phyloP scores from a whole-genome alignment of 352 stramenopile species.

The Phytophthora ramorum region DNA sequence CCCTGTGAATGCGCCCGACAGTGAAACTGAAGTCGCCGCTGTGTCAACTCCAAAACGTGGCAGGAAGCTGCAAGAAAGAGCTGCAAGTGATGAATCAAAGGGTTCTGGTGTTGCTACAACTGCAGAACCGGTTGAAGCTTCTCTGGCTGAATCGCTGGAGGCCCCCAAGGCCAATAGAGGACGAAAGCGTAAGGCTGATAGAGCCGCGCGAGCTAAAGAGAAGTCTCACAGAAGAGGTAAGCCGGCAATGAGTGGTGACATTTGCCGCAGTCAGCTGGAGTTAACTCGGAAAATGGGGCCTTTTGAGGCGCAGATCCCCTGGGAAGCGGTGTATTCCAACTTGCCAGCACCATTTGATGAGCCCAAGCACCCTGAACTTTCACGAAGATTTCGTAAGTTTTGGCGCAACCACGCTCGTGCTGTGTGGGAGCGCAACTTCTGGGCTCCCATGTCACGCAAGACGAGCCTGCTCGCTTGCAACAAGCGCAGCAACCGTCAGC shows the following conservation, averaged over 20 bases:
- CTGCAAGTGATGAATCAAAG: not conserved
- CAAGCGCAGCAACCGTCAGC: constrained; percentile 44
- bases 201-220: not conserved
- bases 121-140: not conserved
- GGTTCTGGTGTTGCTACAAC: not conserved
- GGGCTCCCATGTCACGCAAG: constrained; percentile 35
- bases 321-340: constrained; percentile 39
- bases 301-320: constrained; percentile 45
- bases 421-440: constrained; percentile 71
- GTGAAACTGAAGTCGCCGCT: not conserved
- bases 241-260: constrained; percentile 21
- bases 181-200: constrained; percentile 8
- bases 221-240: constrained; percentile 29
- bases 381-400: constrained; percentile 39
- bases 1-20: too few relatives aligned
- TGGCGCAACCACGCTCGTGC: constrained; percentile 42
- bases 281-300: constrained; percentile 23
- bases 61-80: not conserved
- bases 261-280: constrained; percentile 20
- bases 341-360: constrained; percentile 56
- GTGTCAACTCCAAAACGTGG: not conserved
- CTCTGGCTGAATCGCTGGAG: not conserved
- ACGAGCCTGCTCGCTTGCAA: constrained; percentile 12
- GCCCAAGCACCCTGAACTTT: constrained; percentile 19
- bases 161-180: constrained; percentile 1